Percentiles rank a stretch among this genome's conserved stretches.
Evolutionary conservation across 2,329 filamentous ascomycete genomes (phyloP).

Genomic region (Fusarium camptoceras): DNA sequence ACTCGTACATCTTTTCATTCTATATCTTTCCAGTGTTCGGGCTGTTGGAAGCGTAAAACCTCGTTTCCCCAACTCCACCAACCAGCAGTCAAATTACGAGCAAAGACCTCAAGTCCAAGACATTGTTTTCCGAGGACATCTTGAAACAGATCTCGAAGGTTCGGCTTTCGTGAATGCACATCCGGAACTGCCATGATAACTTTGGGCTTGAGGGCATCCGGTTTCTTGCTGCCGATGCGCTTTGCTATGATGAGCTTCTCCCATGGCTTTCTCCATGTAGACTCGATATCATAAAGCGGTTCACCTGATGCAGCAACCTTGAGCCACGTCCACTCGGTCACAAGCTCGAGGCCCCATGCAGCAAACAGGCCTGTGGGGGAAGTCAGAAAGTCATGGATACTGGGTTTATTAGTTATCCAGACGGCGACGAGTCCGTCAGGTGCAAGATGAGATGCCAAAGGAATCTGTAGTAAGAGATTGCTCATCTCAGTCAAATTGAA

Average conservation of each 20-base stretch:
- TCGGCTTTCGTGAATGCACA: slow-evolving; percentile 83
- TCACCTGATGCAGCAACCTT: slow-evolving; percentile 76
- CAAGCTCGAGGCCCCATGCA: slow-evolving; percentile 72
- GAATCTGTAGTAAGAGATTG: slow-evolving; percentile 64
- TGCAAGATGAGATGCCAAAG: slow-evolving; percentile 66
- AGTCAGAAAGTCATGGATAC: slow-evolving; percentile 66
- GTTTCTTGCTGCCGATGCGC: slow-evolving; percentile 50
- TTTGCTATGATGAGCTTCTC: slow-evolving; percentile 76
- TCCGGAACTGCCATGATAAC: slow-evolving; percentile 79
- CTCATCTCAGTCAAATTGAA: slow-evolving; percentile 60
- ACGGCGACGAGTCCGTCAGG: slow-evolving; percentile 71
- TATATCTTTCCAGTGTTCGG: slow-evolving; percentile 60
- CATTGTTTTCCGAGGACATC: slow-evolving; percentile 64
- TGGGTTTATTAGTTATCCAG: slow-evolving; percentile 81
- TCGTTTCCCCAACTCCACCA: slow-evolving; percentile 87
- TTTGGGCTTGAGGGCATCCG: slow-evolving; percentile 53
- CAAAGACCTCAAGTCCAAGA: slow-evolving; percentile 79
- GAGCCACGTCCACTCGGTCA: slow-evolving; percentile 82
- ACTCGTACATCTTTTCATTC: slow-evolving; percentile 17
- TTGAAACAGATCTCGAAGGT: slow-evolving; percentile 70
- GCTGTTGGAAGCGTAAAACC: slow-evolving; percentile 74
- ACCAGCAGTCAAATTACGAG: slow-evolving; percentile 76
- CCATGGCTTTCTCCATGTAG: slow-evolving; percentile 79
- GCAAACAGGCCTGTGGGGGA: slow-evolving; percentile 69
- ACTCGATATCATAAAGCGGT: slow-evolving; percentile 70